Conservation (phyloP, 2,329 filamentous ascomycete species). For the Fusarium hainanense region DNA sequence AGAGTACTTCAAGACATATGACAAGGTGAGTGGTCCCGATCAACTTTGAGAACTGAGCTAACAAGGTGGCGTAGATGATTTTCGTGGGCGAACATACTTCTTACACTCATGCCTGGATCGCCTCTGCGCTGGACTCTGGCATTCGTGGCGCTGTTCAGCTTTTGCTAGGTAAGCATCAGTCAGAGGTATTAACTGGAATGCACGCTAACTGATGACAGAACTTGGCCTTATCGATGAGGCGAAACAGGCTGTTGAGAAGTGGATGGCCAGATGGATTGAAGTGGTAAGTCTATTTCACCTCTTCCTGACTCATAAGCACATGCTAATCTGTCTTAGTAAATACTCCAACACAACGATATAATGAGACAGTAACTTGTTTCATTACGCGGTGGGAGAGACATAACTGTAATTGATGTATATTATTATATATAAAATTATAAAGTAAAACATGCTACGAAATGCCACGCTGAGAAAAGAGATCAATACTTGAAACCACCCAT, state of each 20-base stretch:
- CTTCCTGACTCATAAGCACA: no score
- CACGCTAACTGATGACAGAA: not conserved
- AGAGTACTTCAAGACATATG: slow-evolving; percentile 16
- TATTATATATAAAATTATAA: not conserved
- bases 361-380: no score
- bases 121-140: slow-evolving; percentile 12
- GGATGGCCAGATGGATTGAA: slow-evolving; percentile 29
- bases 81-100: slow-evolving; percentile 21
- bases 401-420: no score
- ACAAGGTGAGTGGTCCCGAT: not conserved
- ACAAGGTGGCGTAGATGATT: not conserved
- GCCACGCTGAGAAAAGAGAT: not conserved
- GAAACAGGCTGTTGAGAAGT: slow-evolving; percentile 6
- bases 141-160: slow-evolving; percentile 8
- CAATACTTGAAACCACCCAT: slow-evolving; percentile 17
- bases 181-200: no score
- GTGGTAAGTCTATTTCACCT: slow-evolving; percentile 17
- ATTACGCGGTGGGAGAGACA: fast-evolving
- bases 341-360: no score
- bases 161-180: not conserved
- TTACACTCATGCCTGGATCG: slow-evolving; percentile 18
- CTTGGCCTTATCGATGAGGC: slow-evolving; percentile 18
- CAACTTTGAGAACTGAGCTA: no score
- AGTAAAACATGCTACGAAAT: fast-evolving
- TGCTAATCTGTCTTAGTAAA: not conserved